Evolutionary conservation across 768 basidiomycete genomes (phyloP).

Genomic region (Scleroderma bovista): DNA sequence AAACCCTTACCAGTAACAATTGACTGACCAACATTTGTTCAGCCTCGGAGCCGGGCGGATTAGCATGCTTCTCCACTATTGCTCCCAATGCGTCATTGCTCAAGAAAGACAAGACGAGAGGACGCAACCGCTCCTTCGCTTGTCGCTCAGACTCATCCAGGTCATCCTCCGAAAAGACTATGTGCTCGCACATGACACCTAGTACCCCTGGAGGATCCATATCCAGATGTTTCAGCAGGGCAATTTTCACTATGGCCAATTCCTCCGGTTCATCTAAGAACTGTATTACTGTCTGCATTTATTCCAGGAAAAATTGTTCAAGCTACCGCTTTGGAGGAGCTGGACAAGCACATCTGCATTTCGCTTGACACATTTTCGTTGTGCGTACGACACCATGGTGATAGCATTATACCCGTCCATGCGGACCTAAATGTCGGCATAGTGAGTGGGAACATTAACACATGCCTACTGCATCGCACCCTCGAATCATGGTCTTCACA

Average conservation of each 20-base stretch:
- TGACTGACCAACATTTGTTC: slow-evolving; percentile 45
- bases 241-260: slow-evolving; percentile 53
- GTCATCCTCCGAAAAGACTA: slow-evolving; percentile 44
- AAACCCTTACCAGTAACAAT: slow-evolving; percentile 41
- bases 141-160: slow-evolving; percentile 53
- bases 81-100: slow-evolving; percentile 43
- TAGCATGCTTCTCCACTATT: slow-evolving; percentile 41
- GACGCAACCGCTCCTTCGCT: slow-evolving; percentile 51
- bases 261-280: slow-evolving; percentile 59
- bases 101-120: slow-evolving; percentile 57
- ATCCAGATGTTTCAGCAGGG: slow-evolving; percentile 57
- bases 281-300: slow-evolving; percentile 6
- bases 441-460: slow-evolving; percentile 5
- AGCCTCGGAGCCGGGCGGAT: slow-evolving; percentile 36
- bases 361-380: slow-evolving; percentile 57
- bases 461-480: slow-evolving; percentile 30
- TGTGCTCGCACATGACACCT: slow-evolving; percentile 65
- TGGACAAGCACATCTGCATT: slow-evolving; percentile 76
- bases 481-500: slow-evolving; percentile 61
- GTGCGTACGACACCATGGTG: slow-evolving; percentile 41
- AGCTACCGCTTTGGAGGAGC: slow-evolving; percentile 62
- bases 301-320: not conserved
- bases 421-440: slow-evolving; percentile 44
- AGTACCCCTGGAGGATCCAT: slow-evolving; percentile 57
- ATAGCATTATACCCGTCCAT: slow-evolving; percentile 63